phyloP scores from a whole-genome alignment of 805 yeast species.

The Priceomyces carsonii region DNA sequence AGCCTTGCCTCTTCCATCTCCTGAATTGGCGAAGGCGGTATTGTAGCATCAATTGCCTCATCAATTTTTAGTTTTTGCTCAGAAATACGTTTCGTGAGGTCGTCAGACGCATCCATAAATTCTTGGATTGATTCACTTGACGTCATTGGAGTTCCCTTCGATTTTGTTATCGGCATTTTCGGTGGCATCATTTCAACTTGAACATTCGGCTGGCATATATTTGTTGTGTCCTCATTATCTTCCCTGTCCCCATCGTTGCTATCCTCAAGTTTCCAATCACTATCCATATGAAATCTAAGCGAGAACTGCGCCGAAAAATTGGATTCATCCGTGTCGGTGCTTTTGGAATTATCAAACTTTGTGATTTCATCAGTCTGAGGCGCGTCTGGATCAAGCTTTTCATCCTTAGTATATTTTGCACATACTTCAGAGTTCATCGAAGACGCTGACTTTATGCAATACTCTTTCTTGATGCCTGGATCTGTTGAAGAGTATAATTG shows the following conservation, averaged over 20 bases:
- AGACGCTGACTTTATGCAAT: too few relatives aligned
- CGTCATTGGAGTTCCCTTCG: constrained; percentile 15
- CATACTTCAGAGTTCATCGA: too few relatives aligned
- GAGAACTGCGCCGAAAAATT: constrained; percentile 19
- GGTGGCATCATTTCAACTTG: background rate
- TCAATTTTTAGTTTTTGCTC: constrained; percentile 16
- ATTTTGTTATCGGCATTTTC: constrained; percentile 5
- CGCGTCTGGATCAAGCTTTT: too few relatives aligned
- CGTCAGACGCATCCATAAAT: constrained; percentile 21
- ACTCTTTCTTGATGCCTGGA: too few relatives aligned
- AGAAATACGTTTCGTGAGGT: constrained; percentile 16
- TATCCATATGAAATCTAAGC: constrained; percentile 32
- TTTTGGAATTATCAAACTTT: too few relatives aligned
- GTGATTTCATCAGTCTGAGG: background rate
- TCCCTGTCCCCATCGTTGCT: constrained; percentile 41
- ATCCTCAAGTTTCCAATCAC: constrained; percentile 39
- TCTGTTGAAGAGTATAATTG: too few relatives aligned
- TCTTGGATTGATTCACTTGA: constrained; percentile 13
- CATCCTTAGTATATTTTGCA: too few relatives aligned
- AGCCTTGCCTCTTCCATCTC: constrained; percentile 2
- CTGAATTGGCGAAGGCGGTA: constrained; percentile 11
- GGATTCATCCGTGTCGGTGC: constrained; percentile 4
- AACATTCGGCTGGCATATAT: too few relatives aligned
- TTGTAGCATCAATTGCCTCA: constrained; percentile 20
- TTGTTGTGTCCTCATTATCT: constrained; percentile 33